Conservation (phyloP, 73 alveolate genomes). For the Blepharisma stoltei region DNA sequence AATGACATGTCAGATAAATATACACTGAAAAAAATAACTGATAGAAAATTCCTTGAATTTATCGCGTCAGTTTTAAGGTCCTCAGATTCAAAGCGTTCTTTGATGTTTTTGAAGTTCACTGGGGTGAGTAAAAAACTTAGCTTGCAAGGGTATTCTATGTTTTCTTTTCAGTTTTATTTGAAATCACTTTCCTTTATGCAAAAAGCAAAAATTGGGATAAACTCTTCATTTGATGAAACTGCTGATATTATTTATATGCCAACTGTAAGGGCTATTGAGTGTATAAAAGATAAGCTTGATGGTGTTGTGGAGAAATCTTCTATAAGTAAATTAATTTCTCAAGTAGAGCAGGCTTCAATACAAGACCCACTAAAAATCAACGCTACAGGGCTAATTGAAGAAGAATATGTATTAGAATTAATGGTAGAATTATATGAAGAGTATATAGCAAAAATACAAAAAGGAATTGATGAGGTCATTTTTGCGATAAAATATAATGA, state of each 20-base stretch:
- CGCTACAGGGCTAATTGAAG: conserved; percentile 3
- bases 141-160: conserved; percentile 7
- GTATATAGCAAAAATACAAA: background rate
- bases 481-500: background rate
- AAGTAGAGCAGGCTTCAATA: conserved; percentile 9
- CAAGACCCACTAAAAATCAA: conserved; percentile 18
- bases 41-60: conserved; percentile 10
- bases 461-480: background rate
- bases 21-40: background rate
- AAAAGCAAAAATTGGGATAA: background rate
- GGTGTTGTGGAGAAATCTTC: background rate
- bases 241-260: conserved; percentile 3
- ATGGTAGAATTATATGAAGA: conserved; percentile 13
- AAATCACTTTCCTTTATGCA: background rate
- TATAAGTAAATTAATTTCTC: background rate
- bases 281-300: conserved; percentile 9
- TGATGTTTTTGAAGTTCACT: conserved; percentile 6
- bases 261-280: background rate
- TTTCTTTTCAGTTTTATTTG: background rate
- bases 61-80: background rate
- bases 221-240: conserved; percentile 1
- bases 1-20: background rate
- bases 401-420: background rate
- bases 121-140: background rate
- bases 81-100: background rate